Evolutionary conservation across 108 stramenopile genomes (phyloP).

Genomic region (Fragilariopsis cylindrus): DNA sequence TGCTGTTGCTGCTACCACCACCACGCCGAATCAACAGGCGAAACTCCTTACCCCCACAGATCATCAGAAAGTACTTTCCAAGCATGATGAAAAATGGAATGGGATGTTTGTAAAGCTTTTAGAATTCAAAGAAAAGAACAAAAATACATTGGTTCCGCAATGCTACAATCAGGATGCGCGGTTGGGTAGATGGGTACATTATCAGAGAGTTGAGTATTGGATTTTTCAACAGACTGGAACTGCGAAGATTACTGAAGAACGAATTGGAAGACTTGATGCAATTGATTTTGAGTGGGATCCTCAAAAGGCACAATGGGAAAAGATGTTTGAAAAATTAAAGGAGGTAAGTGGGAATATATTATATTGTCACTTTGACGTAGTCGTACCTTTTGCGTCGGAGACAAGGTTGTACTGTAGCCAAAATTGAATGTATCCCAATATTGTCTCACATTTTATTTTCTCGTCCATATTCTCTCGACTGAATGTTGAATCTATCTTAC

Average conservation of each 20-base stretch:
- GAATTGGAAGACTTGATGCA: conserved; percentile 36
- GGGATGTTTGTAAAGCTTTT: conserved; percentile 36
- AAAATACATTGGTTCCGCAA: conserved; percentile 42
- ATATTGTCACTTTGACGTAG: too few species aligned
- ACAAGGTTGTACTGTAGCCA: background rate
- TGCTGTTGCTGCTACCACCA: background rate
- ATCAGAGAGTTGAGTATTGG: conserved; percentile 49
- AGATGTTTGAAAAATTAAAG: conserved; percentile 46
- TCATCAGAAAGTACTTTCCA: conserved; percentile 26
- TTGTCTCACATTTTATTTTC: background rate
- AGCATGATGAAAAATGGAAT: conserved; percentile 49
- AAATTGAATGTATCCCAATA: background rate
- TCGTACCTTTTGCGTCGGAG: too few species aligned
- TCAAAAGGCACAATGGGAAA: conserved; percentile 54
- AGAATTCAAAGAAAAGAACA: conserved; percentile 34
- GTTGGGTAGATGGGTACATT: conserved; percentile 53
- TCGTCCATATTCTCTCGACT: background rate
- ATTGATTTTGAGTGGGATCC: conserved; percentile 59
- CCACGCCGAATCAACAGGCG: background rate
- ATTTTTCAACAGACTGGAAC: conserved; percentile 35
- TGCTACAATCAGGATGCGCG: conserved; percentile 31
- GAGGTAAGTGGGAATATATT: background rate
- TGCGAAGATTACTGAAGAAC: conserved; percentile 49
- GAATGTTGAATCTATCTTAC: too few species aligned
- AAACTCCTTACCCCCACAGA: too few species aligned